phyloP scores from a whole-genome alignment of 768 basidiomycete species.

The Boletus insuetus region DNA sequence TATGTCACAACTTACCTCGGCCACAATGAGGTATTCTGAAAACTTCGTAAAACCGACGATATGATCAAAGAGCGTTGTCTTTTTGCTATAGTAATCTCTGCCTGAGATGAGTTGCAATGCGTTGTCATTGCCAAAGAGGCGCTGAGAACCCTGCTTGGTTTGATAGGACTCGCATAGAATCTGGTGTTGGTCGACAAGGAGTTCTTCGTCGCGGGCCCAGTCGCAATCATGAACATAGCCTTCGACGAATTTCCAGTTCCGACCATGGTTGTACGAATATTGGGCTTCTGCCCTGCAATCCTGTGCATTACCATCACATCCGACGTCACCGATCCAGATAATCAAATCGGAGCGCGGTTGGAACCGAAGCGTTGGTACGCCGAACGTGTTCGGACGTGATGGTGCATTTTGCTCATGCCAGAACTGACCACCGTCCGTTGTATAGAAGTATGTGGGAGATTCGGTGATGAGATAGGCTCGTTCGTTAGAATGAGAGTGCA shows the following conservation, averaged over 20 bases:
- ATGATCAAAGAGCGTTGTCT: conserved; percentile 75
- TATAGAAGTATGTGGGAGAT: conserved; percentile 62
- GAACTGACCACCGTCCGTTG: conserved; percentile 72
- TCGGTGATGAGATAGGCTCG: conserved; percentile 91
- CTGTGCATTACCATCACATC: conserved; percentile 48
- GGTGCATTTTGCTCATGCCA: conserved; percentile 68
- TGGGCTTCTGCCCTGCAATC: conserved; percentile 74
- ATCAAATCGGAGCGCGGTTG: conserved; percentile 82
- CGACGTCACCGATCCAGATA: conserved; percentile 83
- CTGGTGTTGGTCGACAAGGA: conserved; percentile 80
- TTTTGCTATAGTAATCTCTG: conserved; percentile 63
- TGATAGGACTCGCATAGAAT: conserved; percentile 90
- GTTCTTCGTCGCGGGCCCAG: conserved; percentile 80
- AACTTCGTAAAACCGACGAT: conserved; percentile 97
- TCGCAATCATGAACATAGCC: conserved; percentile 87
- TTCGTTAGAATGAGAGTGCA: conserved; percentile 75
- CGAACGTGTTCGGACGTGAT: conserved; percentile 74
- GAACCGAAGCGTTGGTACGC: conserved; percentile 77
- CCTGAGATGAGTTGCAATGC: conserved; percentile 81
- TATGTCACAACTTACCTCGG: conserved; percentile 58
- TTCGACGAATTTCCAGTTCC: conserved; percentile 73
- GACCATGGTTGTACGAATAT: conserved; percentile 76
- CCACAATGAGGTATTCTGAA: conserved; percentile 93
- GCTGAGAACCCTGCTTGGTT: conserved; percentile 80
- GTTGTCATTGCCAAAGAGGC: conserved; percentile 50